A percentile compares a stretch with the other conserved stretches of the same genome.
Conservation (phyloP, 1,284 basidiomycete genomes). For the Cryptococcus neoformans region DNA sequence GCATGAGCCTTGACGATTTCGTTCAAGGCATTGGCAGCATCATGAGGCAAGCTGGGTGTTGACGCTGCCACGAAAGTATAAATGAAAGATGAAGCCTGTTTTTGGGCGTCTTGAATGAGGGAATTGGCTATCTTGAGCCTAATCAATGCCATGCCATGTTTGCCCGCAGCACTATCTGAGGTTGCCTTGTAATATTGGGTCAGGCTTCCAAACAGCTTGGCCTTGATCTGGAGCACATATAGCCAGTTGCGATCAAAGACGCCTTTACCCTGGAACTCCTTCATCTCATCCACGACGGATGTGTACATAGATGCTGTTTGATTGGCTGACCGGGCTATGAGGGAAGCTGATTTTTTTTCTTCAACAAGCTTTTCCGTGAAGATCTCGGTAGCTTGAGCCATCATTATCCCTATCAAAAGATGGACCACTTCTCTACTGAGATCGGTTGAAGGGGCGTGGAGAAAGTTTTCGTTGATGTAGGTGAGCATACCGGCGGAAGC, state of each 20-base stretch:
- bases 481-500: conserved; percentile 96
- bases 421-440: conserved; percentile 92
- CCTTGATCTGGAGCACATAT: conserved; percentile 65
- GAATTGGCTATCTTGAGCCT: conserved; percentile 76
- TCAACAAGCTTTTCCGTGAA: conserved; percentile 93
- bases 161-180: conserved; percentile 70
- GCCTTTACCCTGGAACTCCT: conserved; percentile 93
- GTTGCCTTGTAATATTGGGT: conserved; percentile 83
- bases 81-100: conserved; percentile 66
- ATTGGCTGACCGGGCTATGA: conserved; percentile 81
- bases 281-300: conserved; percentile 77
- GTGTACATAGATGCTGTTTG: conserved; percentile 81
- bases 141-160: conserved; percentile 83
- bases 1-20: conserved; percentile 83
- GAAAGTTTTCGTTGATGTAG: conserved; percentile 99
- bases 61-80: conserved; percentile 66
- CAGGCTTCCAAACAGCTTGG: conserved; percentile 82
- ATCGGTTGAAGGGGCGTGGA: conserved; percentile 98
- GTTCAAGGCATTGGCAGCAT: conserved; percentile 71
- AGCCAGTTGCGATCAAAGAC: conserved; percentile 97
- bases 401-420: conserved; percentile 77
- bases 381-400: conserved; percentile 93
- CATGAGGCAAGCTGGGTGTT: conserved; percentile 81
- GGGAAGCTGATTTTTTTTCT: conserved; percentile 76
- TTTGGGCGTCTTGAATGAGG: conserved; percentile 78